Conservation (phyloP, 129 eudicot genomes). For the Flaveria brownii region DNA sequence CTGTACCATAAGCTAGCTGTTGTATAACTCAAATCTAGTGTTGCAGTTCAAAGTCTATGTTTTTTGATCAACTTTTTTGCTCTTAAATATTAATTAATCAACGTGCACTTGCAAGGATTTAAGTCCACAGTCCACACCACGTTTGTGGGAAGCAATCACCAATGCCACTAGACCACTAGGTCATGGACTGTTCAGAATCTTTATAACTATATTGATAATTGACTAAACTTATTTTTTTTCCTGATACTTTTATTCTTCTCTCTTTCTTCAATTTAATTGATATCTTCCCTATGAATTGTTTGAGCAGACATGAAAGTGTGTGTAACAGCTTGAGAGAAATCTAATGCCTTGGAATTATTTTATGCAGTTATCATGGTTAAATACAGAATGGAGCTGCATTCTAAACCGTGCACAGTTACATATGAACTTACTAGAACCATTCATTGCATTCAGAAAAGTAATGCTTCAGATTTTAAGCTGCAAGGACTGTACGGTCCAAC, state of each 20-base stretch:
- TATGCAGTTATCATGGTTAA: constrained; percentile 70
- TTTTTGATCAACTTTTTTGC: too few species aligned
- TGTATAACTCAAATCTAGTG: not conserved
- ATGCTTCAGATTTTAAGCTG: constrained; percentile 80
- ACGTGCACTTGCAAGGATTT: too few species aligned
- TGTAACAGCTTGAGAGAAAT: constrained; percentile 5
- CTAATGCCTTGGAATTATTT: constrained; percentile 17
- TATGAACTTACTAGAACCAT: constrained; percentile 93
- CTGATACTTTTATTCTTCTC: not conserved
- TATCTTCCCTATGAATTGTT: not conserved
- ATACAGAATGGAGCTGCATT: constrained; percentile 67
- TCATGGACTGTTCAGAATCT: not conserved
- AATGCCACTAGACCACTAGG: too few species aligned
- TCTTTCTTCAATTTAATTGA: not conserved
- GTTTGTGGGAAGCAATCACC: too few species aligned
- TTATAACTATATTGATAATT: not conserved
- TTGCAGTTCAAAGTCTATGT: constrained; percentile 6
- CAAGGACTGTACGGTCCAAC: constrained; percentile 59
- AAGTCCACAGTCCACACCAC: too few species aligned
- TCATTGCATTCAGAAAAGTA: constrained; percentile 85
- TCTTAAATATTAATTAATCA: too few species aligned
- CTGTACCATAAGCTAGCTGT: not conserved
- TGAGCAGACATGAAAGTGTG: constrained; percentile 4
- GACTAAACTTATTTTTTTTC: not conserved
- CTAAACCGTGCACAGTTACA: constrained; percentile 74